Evolutionary conservation across 2,329 filamentous ascomycete species (phyloP).

Genomic region (Talaromyces funiculosus): DNA sequence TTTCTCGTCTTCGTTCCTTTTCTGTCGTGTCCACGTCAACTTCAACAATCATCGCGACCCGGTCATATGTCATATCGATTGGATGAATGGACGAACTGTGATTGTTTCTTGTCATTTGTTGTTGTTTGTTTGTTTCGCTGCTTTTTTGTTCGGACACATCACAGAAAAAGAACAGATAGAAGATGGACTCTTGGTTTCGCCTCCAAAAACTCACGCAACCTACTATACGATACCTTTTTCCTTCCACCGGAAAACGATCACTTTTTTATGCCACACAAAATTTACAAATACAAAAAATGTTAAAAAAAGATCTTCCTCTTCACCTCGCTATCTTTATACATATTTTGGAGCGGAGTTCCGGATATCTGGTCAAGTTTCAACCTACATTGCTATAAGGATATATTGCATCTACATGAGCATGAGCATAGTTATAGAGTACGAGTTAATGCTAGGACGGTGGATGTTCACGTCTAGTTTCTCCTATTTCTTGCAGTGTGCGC

Average conservation of each 20-base stretch:
- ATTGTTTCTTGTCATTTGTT: slow-evolving; percentile 1
- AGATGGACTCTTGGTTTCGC: slow-evolving; percentile 41
- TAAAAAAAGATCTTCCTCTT: slow-evolving; percentile 49
- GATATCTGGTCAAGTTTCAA: slow-evolving; percentile 10
- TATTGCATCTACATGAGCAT: slow-evolving; percentile 10
- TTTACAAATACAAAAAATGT: slow-evolving; percentile 49
- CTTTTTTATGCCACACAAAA: slow-evolving; percentile 49
- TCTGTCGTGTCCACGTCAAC: neutral
- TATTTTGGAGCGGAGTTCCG: slow-evolving; percentile 12
- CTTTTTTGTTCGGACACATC: slow-evolving; percentile 17
- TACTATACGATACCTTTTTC: neutral
- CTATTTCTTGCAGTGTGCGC: neutral
- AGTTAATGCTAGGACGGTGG: slow-evolving; percentile 5
- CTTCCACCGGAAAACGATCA: neutral
- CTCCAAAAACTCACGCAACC: slow-evolving; percentile 22
- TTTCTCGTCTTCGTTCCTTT: neutral
- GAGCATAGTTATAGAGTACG: neutral
- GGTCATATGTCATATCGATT: slow-evolving; percentile 2
- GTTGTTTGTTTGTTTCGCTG: slow-evolving; percentile 19
- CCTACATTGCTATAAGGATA: neutral
- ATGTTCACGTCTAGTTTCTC: neutral
- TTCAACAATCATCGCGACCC: neutral
- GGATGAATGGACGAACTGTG: slow-evolving; percentile 1
- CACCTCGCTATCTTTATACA: slow-evolving; percentile 17
- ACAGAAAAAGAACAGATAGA: slow-evolving; percentile 39